Evolutionary conservation across 2,329 filamentous ascomycete genomes (phyloP).

Genomic region (Fusarium aywerte): DNA sequence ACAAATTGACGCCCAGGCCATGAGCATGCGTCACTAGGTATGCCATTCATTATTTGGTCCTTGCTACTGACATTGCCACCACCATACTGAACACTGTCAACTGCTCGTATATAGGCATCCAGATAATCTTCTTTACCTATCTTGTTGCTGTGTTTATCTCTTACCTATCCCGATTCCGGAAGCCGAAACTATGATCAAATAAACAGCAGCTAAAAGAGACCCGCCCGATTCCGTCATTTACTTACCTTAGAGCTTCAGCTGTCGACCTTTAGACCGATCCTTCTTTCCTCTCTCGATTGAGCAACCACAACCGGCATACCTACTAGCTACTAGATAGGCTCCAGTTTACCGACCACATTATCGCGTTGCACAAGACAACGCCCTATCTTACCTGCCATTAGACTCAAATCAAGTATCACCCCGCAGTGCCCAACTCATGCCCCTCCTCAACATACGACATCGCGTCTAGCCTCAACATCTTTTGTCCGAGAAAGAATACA

Average conservation of each 20-base stretch:
- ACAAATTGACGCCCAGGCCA: background rate
- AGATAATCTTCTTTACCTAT: background rate
- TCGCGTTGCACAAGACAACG: background rate
- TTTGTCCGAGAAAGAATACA: background rate
- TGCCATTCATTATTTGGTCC: background rate
- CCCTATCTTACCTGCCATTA: background rate
- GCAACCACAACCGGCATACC: background rate
- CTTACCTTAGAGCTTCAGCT: constrained; percentile 21
- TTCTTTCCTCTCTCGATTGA: constrained; percentile 1
- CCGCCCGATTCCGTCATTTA: constrained; percentile 36
- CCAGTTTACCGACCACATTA: too few species aligned
- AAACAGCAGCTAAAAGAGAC: constrained; percentile 25
- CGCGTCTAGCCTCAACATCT: background rate
- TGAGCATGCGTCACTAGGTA: constrained; percentile 42
- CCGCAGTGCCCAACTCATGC: constrained; percentile 21
- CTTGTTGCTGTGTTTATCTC: background rate
- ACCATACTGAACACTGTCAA: constrained; percentile 30
- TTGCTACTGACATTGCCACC: constrained; percentile 27
- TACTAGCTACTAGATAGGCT: background rate
- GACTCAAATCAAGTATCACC: constrained; percentile 23
- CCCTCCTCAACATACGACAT: constrained; percentile 23
- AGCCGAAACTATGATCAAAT: constrained; percentile 35
- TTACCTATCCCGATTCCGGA: background rate
- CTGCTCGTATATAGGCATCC: constrained; percentile 8
- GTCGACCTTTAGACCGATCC: constrained; percentile 6